These are phyloP conservation scores for Hirsutella minnesotensis DNA, from an alignment of 2,329 filamentous ascomycete genomes.

Conservation along the genomic window DNA sequence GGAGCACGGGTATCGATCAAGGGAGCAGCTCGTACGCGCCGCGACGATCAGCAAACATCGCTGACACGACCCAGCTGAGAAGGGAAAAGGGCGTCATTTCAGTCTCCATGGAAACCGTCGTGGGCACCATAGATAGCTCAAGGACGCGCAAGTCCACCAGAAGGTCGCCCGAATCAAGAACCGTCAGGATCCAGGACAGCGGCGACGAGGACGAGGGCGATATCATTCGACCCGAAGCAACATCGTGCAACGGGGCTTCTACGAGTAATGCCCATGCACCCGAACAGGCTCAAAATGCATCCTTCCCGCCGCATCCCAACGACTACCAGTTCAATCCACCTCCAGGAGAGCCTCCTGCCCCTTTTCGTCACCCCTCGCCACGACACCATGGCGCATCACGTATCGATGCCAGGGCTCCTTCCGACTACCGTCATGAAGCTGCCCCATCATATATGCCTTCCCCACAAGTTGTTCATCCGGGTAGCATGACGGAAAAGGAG, in stretches of 20 bases:
- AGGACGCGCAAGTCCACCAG: slow-evolving; percentile 14
- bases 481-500: slow-evolving; percentile 68
- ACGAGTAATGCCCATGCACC: slow-evolving; percentile 13
- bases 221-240: slow-evolving; percentile 10
- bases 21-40: slow-evolving; percentile 16
- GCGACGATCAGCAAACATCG: slow-evolving; percentile 46
- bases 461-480: slow-evolving; percentile 48
- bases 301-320: slow-evolving; percentile 15
- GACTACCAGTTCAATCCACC: slow-evolving; percentile 13
- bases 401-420: slow-evolving; percentile 6
- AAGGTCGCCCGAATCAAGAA: slow-evolving; percentile 14
- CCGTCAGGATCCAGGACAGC: slow-evolving; percentile 15
- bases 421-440: slow-evolving; percentile 9
- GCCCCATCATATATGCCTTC: slow-evolving; percentile 43
- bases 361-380: slow-evolving; percentile 5
- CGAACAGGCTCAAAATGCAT: not conserved
- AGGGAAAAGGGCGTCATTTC: slow-evolving; percentile 88
- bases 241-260: not conserved
- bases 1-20: slow-evolving; percentile 14
- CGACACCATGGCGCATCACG: not conserved
- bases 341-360: slow-evolving; percentile 4
- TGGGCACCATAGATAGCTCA: slow-evolving; percentile 74
- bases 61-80: slow-evolving; percentile 77
- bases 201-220: slow-evolving; percentile 24
- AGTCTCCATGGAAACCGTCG: slow-evolving; percentile 72